Conservation (phyloP, 352 stramenopile species). For the Phytophthora sojae region DNA sequence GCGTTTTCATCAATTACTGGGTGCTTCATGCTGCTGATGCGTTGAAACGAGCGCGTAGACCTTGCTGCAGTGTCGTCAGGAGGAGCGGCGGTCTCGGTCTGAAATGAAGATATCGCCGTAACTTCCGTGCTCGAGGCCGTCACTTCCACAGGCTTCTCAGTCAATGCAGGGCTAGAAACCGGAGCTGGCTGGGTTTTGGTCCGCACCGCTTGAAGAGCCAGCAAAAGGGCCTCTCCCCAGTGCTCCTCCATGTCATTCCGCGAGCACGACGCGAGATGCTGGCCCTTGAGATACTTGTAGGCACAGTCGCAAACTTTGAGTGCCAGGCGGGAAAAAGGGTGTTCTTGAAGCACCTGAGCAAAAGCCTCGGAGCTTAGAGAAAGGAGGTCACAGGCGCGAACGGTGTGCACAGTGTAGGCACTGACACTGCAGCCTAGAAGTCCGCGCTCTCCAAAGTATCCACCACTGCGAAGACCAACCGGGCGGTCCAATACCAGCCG, state of each 20-base stretch:
- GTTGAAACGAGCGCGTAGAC: neutral
- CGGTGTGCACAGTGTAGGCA: conserved; percentile 33
- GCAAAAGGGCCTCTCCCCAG: conserved; percentile 23
- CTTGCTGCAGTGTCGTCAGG: neutral
- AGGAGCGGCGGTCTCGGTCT: neutral
- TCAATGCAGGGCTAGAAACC: neutral
- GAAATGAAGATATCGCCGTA: neutral
- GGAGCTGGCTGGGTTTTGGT: neutral
- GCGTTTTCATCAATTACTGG: neutral
- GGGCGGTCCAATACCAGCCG: conserved; percentile 18
- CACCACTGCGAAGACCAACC: conserved; percentile 31
- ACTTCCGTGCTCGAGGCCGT: neutral
- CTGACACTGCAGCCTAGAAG: conserved; percentile 53
- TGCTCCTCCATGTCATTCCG: conserved; percentile 27
- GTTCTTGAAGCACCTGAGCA: conserved; percentile 39
- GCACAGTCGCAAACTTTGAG: conserved; percentile 16
- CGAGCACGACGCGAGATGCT: neutral
- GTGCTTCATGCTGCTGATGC: neutral
- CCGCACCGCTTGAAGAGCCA: conserved; percentile 8
- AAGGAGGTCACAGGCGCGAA: conserved; percentile 34
- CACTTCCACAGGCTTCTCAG: neutral
- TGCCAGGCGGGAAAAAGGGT: conserved; percentile 21
- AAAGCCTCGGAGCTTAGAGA: conserved; percentile 42
- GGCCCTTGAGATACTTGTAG: conserved; percentile 11
- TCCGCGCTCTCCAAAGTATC: conserved; percentile 64